Base-by-base conservation (phyloP, 75 land plant species). In the Gnetum montanum region DNA sequence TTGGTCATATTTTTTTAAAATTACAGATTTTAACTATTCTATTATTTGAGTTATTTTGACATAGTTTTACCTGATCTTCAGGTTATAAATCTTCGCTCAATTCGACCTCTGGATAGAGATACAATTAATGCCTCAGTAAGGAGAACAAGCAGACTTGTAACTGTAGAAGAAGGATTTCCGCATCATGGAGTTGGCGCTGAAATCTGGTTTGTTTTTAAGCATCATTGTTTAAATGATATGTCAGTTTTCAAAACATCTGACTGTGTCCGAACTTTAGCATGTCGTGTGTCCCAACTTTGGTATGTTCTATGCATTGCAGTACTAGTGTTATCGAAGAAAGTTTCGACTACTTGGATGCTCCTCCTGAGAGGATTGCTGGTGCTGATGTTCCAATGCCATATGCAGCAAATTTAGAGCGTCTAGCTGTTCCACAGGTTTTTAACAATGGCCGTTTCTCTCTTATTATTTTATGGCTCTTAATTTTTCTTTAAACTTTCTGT, bases 311-410 rank as follows among this genome's bases (percentile, higher is more conserved):
- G n/a, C n/a, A n/a, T 29, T 20, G 28, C 67, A 93, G 98, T 50
- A 59, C 76, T 57, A 74, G 80, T 48, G 87, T 93, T 31, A 57
- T 88, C 2, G 96, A 93, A 70, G 90, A 89, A 43, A 82, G 90
- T 59, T 93, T 93, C 64, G 88, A 80, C 20, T 93, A 89, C 70
- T 77, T 93, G 62, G 98, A 93, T 73, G 98, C 98, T 20, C 87
- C 98, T 4, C 83, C 89, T 30, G 91, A 89, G 53, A 79, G 96
- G 59, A 78, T 93, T 43, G 63, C 79, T 16, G 98, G 96, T 23
- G 98, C 98, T 36, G 98, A 93, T 75, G 80, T 93, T 65, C 98
- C 98, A 13, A 89, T 82, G 90, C 98, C 98, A 4, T 93, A 85
- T 61, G 98, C 98, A n/a, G 84, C 98, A 11, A 93, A 85, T 61